A percentile compares a stretch with the other conserved stretches of the same genome.
Conservation (phyloP, 2,329 filamentous ascomycete genomes). For the Botrytis cinerea region DNA sequence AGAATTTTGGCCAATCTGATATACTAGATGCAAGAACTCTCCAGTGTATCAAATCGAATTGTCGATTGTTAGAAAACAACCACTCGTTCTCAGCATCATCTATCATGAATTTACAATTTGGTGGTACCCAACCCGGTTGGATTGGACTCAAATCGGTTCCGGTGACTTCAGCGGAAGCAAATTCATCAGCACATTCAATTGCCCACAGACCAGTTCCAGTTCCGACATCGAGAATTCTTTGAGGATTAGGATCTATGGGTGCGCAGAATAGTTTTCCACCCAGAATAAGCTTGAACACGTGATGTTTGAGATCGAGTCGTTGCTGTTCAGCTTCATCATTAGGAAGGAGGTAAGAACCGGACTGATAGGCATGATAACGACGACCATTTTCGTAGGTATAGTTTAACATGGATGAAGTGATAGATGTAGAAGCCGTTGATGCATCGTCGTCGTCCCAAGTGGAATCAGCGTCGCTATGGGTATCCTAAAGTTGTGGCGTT, state of each 20-base stretch:
- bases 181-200: slow-evolving; percentile 58
- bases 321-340: slow-evolving; percentile 63
- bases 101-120: slow-evolving; percentile 61
- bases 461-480: slow-evolving; percentile 18
- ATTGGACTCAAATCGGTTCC: slow-evolving; percentile 61
- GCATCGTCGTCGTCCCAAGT: slow-evolving; percentile 14
- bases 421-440: slow-evolving; percentile 25
- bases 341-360: slow-evolving; percentile 58
- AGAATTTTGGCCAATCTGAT: slow-evolving; percentile 55
- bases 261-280: slow-evolving; percentile 50
- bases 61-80: slow-evolving; percentile 52
- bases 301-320: slow-evolving; percentile 54
- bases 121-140: slow-evolving; percentile 58
- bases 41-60: slow-evolving; percentile 63
- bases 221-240: slow-evolving; percentile 58
- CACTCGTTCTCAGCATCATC: slow-evolving; percentile 62
- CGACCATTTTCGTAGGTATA: slow-evolving; percentile 60
- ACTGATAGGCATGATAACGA: slow-evolving; percentile 57
- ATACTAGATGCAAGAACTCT: slow-evolving; percentile 58
- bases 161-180: slow-evolving; percentile 49
- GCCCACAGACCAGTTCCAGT: slow-evolving; percentile 62
- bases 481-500: slow-evolving; percentile 6
- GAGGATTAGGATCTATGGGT: slow-evolving; percentile 50
- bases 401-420: slow-evolving; percentile 47
- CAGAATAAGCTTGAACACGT: slow-evolving; percentile 36